Conservation (phyloP, 1,284 basidiomycete genomes). For the Irpex sp. region DNA sequence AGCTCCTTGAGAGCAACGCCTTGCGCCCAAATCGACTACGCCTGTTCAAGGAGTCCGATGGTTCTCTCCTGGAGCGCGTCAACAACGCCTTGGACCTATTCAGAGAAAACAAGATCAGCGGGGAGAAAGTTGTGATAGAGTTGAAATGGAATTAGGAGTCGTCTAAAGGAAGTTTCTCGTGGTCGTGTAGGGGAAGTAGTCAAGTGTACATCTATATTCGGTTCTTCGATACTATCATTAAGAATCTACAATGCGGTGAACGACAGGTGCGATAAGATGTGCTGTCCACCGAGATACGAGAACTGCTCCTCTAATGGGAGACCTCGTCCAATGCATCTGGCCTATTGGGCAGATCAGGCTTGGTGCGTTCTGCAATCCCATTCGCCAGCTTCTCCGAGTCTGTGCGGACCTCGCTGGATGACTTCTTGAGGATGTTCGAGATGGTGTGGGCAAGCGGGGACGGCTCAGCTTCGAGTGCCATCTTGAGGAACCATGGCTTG, state of each 20-base stretch:
- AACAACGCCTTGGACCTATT: slow-evolving; percentile 5
- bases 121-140: slow-evolving; percentile 9
- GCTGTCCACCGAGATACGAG: neutral
- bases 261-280: no score
- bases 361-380: slow-evolving; percentile 17
- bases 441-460: slow-evolving; percentile 48
- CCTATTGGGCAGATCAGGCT: slow-evolving; percentile 7
- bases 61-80: slow-evolving; percentile 1
- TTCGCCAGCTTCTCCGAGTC: slow-evolving; percentile 15
- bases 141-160: neutral
- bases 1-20: slow-evolving; percentile 2
- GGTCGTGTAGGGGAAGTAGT: neutral
- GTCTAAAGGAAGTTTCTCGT: neutral
- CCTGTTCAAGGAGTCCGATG: slow-evolving; percentile 1
- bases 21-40: slow-evolving; percentile 6
- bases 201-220: neutral
- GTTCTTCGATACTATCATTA: neutral
- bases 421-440: slow-evolving; percentile 31
- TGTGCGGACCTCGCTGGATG: slow-evolving; percentile 11
- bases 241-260: no score
- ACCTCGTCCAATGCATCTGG: slow-evolving; percentile 15
- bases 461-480: slow-evolving; percentile 50
- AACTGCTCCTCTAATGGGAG: neutral
- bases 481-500: slow-evolving; percentile 80
- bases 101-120: slow-evolving; percentile 8